Conservation (phyloP, 441 rosid genomes). For the Raphanus hybrid region DNA sequence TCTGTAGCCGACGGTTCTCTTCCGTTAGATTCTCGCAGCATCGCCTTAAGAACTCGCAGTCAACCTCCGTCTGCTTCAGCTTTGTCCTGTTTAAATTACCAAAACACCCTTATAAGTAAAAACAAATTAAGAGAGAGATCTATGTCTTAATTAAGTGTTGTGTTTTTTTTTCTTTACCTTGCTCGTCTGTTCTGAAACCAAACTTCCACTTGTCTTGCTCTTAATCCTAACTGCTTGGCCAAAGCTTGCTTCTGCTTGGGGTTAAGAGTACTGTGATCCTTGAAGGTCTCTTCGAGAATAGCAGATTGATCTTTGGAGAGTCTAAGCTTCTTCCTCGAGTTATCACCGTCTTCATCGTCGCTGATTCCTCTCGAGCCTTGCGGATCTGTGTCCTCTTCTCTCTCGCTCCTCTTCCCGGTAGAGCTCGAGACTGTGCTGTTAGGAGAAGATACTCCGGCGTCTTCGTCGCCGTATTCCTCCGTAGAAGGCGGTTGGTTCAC, state of each 20-base stretch:
- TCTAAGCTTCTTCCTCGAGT: slow-evolving; percentile 86
- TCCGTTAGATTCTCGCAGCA: slow-evolving; percentile 91
- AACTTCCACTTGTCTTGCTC: slow-evolving; percentile 94
- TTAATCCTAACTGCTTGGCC: slow-evolving; percentile 87
- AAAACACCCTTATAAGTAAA: slow-evolving; percentile 18
- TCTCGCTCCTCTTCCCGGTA: slow-evolving; percentile 88
- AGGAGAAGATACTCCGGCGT: slow-evolving; percentile 84
- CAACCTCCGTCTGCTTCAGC: slow-evolving; percentile 96
- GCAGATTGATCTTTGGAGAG: slow-evolving; percentile 93
- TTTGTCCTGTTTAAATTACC: slow-evolving; percentile 64
- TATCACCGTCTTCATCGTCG: slow-evolving; percentile 92
- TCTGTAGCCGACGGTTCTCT: slow-evolving; percentile 89
- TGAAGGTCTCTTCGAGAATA: slow-evolving; percentile 89
- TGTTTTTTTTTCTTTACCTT: slow-evolving; percentile 49
- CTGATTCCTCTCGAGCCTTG: slow-evolving; percentile 75
- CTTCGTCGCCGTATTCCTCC: slow-evolving; percentile 73
- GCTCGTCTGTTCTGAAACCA: slow-evolving; percentile 99
- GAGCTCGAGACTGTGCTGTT: slow-evolving; percentile 87
- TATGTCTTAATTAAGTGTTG: neutral
- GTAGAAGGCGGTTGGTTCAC: slow-evolving; percentile 76
- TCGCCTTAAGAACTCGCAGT: slow-evolving; percentile 88
- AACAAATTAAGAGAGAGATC: neutral
- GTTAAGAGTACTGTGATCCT: slow-evolving; percentile 91
- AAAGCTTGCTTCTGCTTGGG: slow-evolving; percentile 85
- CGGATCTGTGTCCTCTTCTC: slow-evolving; percentile 71